Evolutionary conservation across 257 asterid species (phyloP), one percentile per base, ranked within the genome.

Genomic region (Ehretia macrophylla): DNA sequence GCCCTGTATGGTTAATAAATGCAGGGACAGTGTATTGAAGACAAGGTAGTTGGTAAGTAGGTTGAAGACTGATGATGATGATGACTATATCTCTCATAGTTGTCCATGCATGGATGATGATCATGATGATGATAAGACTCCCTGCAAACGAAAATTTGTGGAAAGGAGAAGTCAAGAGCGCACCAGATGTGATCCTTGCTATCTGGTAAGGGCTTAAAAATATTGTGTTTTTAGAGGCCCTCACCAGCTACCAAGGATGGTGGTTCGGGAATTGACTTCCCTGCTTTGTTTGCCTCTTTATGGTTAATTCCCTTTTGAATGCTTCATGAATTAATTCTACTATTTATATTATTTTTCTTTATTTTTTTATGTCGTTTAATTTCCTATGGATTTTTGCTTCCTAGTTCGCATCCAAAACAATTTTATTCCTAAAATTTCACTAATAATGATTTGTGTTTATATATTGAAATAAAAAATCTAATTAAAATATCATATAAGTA

Each of bases 181-280:
- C 86, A 90, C 98, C 96, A 80, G 67, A 65, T 64, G 55, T 67
- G 66, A 75, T 76, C 94, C 86, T 85, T 77, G 81, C 74, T 72
- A 60, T 17, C 55, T 72, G 84, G 61, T 69, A 55, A 70, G 77
- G 76, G 65, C 42, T 18, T 20, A 40, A 18, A n/a, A 10, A 14
- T 19, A 23, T 17, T 22, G 63, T n/a, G 55, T 11, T 11, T 14
- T 17, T 19, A 14, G 37, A 62, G 66, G 68, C 66, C 22, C 75
- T 70, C 53, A 67, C 17, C 76, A 60, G 49, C 55, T 67, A 51
- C 81, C 78, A 78, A 75, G 84, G 93, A 79, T 78, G 78, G 72
- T 85, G 94, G 98, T 90, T 87, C 98, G 96, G 98, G 98, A 68
- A 85, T 87, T 90, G 98, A 90, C 98, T 90, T 90, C 91, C n/a